Percentiles rank a stretch among this genome's conserved stretches.
phyloP scores from a whole-genome alignment of 192 early-diverging fungal genomes.

The Entomortierella parvispora region DNA sequence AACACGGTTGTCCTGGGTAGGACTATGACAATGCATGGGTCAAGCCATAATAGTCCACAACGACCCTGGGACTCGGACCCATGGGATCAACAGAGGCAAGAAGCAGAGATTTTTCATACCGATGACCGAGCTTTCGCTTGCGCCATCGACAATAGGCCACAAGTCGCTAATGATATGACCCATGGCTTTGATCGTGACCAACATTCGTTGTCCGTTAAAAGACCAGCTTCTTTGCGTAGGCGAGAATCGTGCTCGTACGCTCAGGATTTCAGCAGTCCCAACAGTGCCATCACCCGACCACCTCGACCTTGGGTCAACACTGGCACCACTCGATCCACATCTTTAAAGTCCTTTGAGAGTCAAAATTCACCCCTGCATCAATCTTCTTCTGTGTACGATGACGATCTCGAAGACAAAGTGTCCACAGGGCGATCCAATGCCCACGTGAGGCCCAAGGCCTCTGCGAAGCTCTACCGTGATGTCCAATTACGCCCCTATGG shows the following conservation, averaged over 20 bases:
- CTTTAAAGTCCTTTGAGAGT: constrained; percentile 2
- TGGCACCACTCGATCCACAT: neutral
- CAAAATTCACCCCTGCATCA: constrained; percentile 1
- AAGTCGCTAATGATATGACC: too few relatives aligned
- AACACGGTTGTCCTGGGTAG: constrained; percentile 16
- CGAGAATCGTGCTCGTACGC: constrained; percentile 23
- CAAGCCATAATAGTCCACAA: too few relatives aligned
- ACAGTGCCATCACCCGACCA: constrained; percentile 3
- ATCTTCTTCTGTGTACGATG: neutral
- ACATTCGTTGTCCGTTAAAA: too few relatives aligned
- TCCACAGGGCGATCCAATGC: too few relatives aligned
- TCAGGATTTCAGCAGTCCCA: constrained; percentile 14
- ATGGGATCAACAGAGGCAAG: too few relatives aligned
- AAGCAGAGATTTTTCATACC: too few relatives aligned
- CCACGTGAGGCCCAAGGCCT: too few relatives aligned
- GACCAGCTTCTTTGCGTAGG: neutral
- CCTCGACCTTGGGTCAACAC: neutral
- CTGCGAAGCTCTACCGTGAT: neutral
- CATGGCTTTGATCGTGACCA: too few relatives aligned
- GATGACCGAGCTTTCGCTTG: too few relatives aligned
- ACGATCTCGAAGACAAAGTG: neutral
- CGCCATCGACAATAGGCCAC: too few relatives aligned
- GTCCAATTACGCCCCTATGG: constrained; percentile 30
- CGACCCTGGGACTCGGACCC: too few relatives aligned
- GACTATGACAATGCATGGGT: neutral